These are phyloP conservation scores for Suhomyces atakaporum DNA, from an alignment of 1,139 yeast species.

Conservation along the genomic window DNA sequence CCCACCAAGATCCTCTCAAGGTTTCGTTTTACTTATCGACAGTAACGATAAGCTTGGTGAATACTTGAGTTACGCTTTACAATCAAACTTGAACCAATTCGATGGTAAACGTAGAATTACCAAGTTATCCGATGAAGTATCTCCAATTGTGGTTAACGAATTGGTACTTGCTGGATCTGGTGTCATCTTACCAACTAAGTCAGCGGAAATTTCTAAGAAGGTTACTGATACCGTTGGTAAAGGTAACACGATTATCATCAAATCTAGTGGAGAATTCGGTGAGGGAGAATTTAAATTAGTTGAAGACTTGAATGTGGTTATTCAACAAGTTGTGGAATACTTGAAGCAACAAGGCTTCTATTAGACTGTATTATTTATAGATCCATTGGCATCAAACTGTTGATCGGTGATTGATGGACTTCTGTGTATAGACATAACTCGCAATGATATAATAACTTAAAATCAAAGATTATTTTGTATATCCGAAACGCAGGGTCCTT, in stretches of 20 bases:
- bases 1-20: constrained; percentile 90
- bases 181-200: constrained; percentile 62
- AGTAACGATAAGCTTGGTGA: constrained; percentile 56
- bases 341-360: constrained; percentile 82
- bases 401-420: constrained; percentile 1
- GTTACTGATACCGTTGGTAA: constrained; percentile 50
- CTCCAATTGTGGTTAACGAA: constrained; percentile 72
- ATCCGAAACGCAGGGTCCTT: no score
- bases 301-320: constrained; percentile 54
- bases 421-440: constrained; percentile 1
- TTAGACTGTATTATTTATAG: constrained; percentile 8
- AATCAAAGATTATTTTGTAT: no score
- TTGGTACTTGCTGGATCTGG: constrained; percentile 90
- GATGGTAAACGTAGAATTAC: constrained; percentile 86
- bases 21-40: constrained; percentile 73
- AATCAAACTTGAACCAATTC: constrained; percentile 86
- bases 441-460: no score
- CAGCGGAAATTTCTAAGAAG: constrained; percentile 27
- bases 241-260: constrained; percentile 30
- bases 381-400: constrained; percentile 1
- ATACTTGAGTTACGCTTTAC: constrained; percentile 74
- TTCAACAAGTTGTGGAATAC: constrained; percentile 67
- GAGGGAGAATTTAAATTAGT: constrained; percentile 25
- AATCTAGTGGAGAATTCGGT: constrained; percentile 11
- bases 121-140: constrained; percentile 56